phyloP scores from a whole-genome alignment of 306 rosid genomes.

The Prunus armeniaca region DNA sequence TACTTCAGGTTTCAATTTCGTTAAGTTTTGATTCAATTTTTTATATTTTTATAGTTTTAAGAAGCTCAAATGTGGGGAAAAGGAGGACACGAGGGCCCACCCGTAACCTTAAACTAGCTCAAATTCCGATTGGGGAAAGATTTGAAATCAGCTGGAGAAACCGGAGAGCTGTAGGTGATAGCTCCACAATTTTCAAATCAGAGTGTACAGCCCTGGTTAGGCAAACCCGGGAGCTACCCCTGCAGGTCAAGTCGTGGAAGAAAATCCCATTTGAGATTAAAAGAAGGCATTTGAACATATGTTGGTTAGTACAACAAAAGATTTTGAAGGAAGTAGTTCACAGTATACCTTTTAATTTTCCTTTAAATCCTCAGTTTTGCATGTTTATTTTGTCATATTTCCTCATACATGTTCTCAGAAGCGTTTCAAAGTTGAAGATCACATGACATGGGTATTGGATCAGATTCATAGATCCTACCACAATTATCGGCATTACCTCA shows the following conservation, averaged over 20 bases:
- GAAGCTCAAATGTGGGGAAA: background rate
- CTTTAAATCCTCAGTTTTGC: background rate
- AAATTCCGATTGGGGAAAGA: constrained; percentile 1
- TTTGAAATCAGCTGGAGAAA: constrained; percentile 11
- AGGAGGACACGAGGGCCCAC: constrained; percentile 13
- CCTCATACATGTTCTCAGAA: constrained; percentile 1
- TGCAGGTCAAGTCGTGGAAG: constrained; percentile 10
- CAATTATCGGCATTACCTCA: constrained; percentile 7
- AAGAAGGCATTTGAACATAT: constrained; percentile 10
- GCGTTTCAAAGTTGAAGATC: constrained; percentile 16
- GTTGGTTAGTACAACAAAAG: constrained; percentile 1
- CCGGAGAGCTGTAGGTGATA: constrained; percentile 8
- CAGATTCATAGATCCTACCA: constrained; percentile 12
- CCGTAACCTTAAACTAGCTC: constrained; percentile 7
- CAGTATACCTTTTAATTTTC: background rate
- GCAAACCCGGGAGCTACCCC: constrained; percentile 5
- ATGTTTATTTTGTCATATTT: background rate
- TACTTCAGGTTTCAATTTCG: background rate
- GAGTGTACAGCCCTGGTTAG: constrained; percentile 12
- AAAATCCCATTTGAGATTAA: constrained; percentile 13
- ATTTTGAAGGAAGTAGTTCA: background rate
- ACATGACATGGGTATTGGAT: constrained; percentile 3
- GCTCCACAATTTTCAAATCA: background rate
- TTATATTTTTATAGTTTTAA: background rate
- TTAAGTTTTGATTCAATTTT: background rate